A percentile compares a stretch with the other conserved stretches of the same genome.
Evolutionary conservation across 441 rosid genomes (phyloP).

Genomic region (Melastoma candidum): DNA sequence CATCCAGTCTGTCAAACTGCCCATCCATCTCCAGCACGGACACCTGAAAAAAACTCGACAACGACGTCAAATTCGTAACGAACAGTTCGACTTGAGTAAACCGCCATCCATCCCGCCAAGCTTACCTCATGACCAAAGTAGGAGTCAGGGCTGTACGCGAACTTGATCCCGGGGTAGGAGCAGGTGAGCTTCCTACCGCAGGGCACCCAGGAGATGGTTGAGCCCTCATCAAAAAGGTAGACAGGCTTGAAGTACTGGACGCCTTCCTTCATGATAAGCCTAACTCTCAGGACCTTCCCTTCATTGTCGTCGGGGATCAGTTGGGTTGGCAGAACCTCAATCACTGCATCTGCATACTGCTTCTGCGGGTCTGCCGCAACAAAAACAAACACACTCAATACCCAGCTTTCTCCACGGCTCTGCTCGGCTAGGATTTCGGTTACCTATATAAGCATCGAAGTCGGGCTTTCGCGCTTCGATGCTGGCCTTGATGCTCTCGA

Average conservation of each 20-base stretch:
- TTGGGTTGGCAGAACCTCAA: constrained; percentile 85
- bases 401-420: no score
- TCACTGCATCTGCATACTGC: constrained; percentile 92
- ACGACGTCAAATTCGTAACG: background rate
- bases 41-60: constrained; percentile 32
- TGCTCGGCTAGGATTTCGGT: no score
- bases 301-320: constrained; percentile 84
- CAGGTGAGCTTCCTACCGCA: constrained; percentile 98
- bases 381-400: background rate
- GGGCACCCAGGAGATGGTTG: constrained; percentile 86
- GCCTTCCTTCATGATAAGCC: constrained; percentile 91
- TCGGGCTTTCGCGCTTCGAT: constrained; percentile 94
- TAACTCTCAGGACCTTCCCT: constrained; percentile 87
- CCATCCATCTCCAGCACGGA: constrained; percentile 96
- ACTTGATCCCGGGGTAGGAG: constrained; percentile 97
- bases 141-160: constrained; percentile 61
- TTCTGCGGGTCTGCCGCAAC: constrained; percentile 71
- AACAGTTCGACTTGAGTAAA: no score
- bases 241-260: constrained; percentile 76
- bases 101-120: no score
- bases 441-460: constrained; percentile 94
- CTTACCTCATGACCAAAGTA: constrained; percentile 66
- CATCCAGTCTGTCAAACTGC: constrained; percentile 90
- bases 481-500: constrained; percentile 95
- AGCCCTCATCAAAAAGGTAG: constrained; percentile 91